Evolutionary conservation across 2,329 filamentous ascomycete species (phyloP).

Genomic region (Bipolaris victoriae): DNA sequence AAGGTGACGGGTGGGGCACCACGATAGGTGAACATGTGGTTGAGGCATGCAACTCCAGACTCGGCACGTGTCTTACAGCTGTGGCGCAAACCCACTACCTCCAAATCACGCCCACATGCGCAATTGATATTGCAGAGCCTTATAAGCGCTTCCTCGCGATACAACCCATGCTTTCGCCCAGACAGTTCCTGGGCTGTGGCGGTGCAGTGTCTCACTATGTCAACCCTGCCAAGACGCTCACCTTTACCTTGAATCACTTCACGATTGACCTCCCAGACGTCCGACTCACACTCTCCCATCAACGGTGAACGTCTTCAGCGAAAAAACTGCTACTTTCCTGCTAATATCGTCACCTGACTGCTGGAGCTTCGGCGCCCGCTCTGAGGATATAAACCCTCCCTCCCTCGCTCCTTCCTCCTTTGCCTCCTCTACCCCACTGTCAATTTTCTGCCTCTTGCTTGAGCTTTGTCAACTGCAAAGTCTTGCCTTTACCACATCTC

Average conservation of each 20-base stretch:
- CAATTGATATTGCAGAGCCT: slow-evolving; percentile 28
- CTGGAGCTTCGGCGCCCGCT: background rate
- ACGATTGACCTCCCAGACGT: slow-evolving; percentile 2
- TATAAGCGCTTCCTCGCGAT: slow-evolving; percentile 25
- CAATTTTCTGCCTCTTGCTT: slow-evolving; percentile 21
- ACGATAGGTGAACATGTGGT: slow-evolving; percentile 13
- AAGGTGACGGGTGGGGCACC: slow-evolving; percentile 14
- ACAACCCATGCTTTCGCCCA: slow-evolving; percentile 4
- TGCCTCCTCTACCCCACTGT: slow-evolving; percentile 18
- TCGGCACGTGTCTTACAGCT: slow-evolving; percentile 20
- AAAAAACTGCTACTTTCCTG: slow-evolving; percentile 16
- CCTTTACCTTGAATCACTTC: slow-evolving; percentile 6
- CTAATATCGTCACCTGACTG: slow-evolving; percentile 19
- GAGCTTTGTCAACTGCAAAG: slow-evolving; percentile 22
- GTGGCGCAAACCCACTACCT: slow-evolving; percentile 24
- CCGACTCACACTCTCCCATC: slow-evolving; percentile 8
- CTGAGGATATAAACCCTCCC: slow-evolving; percentile 18
- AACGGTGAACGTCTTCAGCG: slow-evolving; percentile 16
- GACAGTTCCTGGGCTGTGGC: slow-evolving; percentile 8
- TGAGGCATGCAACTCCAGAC: slow-evolving; percentile 24
- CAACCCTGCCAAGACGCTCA: slow-evolving; percentile 5
- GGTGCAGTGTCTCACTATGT: slow-evolving; percentile 2
- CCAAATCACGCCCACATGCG: background rate
- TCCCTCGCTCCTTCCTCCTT: slow-evolving; percentile 22
- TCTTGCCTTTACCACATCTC: slow-evolving; percentile 20